A percentile compares a stretch with the other conserved stretches of the same genome.
These are phyloP conservation scores for Lyophyllum shimeji DNA, from an alignment of 768 basidiomycete genomes.

Conservation along the genomic window DNA sequence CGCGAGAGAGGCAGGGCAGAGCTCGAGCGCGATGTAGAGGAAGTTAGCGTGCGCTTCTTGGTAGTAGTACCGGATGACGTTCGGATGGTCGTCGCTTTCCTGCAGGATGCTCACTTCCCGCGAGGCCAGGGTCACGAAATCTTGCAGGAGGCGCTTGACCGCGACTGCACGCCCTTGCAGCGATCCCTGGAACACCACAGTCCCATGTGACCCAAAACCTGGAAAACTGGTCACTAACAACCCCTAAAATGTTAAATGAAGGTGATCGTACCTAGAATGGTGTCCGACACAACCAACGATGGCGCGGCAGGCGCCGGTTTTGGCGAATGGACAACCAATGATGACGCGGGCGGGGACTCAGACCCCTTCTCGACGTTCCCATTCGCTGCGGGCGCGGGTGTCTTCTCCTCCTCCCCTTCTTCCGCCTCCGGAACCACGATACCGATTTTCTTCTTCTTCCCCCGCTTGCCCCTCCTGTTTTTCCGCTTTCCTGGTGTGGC, in stretches of 20 bases:
- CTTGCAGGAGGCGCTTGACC: constrained; percentile 94
- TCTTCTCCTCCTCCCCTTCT: constrained; percentile 28
- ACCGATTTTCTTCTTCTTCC: constrained; percentile 51
- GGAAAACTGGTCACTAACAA: constrained; percentile 5
- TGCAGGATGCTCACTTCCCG: constrained; percentile 94
- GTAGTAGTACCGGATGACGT: constrained; percentile 98
- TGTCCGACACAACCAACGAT: constrained; percentile 72
- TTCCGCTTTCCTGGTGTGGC: constrained; percentile 48
- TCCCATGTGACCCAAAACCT: constrained; percentile 97
- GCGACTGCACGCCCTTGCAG: constrained; percentile 97
- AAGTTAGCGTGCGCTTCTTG: constrained; percentile 93
- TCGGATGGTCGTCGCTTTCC: constrained; percentile 97
- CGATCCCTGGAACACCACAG: constrained; percentile 91
- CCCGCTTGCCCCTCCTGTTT: constrained; percentile 49
- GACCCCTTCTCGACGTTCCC: constrained; percentile 12
- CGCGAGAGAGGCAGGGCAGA: constrained; percentile 88
- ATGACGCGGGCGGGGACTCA: constrained; percentile 16
- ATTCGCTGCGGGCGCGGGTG: constrained; percentile 28
- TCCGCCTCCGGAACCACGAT: constrained; percentile 36
- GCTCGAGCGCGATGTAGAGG: constrained; percentile 95
- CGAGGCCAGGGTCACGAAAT: constrained; percentile 92
- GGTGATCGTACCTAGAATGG: constrained; percentile 56
- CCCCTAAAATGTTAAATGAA: neutral
- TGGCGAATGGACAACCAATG: constrained; percentile 24
- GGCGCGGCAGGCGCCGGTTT: constrained; percentile 31